Evolutionary conservation across 805 yeast genomes (phyloP).

Genomic region (Nakazawaea ambrosiae): DNA sequence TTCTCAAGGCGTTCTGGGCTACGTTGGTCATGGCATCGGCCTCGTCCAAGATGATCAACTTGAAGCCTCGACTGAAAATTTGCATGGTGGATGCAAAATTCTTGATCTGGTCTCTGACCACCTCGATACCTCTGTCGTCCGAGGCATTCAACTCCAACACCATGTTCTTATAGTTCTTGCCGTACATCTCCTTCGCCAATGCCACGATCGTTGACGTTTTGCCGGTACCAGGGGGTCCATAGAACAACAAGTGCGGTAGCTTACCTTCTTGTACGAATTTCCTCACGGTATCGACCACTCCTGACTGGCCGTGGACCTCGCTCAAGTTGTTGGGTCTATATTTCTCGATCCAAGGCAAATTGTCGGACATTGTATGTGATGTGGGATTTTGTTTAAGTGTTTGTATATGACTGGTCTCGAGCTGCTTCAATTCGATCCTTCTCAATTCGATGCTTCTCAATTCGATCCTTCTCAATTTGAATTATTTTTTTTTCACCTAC

Average conservation of each 20-base stretch:
- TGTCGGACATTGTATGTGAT: conserved; percentile 24
- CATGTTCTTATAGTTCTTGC: conserved; percentile 74
- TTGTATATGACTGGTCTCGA: background rate
- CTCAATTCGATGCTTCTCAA: background rate
- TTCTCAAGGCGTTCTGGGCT: conserved; percentile 76
- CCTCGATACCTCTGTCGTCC: conserved; percentile 96
- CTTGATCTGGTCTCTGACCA: conserved; percentile 95
- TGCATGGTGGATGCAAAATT: conserved; percentile 95
- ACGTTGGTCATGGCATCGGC: conserved; percentile 92
- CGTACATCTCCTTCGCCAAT: conserved; percentile 80
- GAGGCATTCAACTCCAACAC: conserved; percentile 93
- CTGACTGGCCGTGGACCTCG: conserved; percentile 88
- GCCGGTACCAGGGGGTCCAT: conserved; percentile 95
- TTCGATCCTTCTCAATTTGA: no score
- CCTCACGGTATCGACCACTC: conserved; percentile 77
- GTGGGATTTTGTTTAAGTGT: background rate
- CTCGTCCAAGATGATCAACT: conserved; percentile 87
- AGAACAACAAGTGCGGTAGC: conserved; percentile 86
- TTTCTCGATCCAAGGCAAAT: conserved; percentile 90
- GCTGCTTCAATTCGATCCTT: no score
- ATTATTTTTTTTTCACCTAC: no score
- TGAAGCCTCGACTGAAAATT: conserved; percentile 80
- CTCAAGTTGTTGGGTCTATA: conserved; percentile 81
- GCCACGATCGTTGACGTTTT: conserved; percentile 88
- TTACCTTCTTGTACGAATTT: conserved; percentile 78